Evolutionary conservation across 2,329 filamentous ascomycete species (phyloP).

Genomic region (Colletotrichum destructivum): DNA sequence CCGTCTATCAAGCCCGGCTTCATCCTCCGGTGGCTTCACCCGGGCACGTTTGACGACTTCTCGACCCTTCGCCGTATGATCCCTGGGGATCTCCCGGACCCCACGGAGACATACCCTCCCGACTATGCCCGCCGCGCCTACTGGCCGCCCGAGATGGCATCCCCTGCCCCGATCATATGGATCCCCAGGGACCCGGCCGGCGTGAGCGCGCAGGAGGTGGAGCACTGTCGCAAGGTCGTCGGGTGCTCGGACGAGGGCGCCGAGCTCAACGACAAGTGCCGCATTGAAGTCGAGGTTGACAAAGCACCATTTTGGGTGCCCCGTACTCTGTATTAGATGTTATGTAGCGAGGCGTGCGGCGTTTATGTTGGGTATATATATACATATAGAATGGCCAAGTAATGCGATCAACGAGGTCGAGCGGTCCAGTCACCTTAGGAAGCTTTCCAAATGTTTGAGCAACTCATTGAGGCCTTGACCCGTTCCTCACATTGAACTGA

Average conservation of each 20-base stretch:
- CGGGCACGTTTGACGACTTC: slow-evolving; percentile 84
- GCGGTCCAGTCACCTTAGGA: neutral
- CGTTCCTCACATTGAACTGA: neutral
- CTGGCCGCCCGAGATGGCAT: slow-evolving; percentile 77
- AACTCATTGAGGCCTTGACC: neutral
- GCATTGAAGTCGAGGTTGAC: slow-evolving; percentile 34
- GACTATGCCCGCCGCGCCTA: slow-evolving; percentile 77
- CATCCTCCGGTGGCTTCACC: slow-evolving; percentile 80
- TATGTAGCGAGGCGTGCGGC: slow-evolving; percentile 7
- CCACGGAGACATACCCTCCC: slow-evolving; percentile 61
- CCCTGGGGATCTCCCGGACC: slow-evolving; percentile 46
- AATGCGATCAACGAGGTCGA: neutral
- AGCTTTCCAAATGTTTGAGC: too few relatives aligned
- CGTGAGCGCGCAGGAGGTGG: slow-evolving; percentile 79
- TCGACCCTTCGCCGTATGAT: slow-evolving; percentile 52
- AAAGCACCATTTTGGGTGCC: slow-evolving; percentile 43
- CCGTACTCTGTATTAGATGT: slow-evolving; percentile 31
- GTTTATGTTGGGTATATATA: neutral
- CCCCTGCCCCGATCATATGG: slow-evolving; percentile 78
- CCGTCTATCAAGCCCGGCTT: slow-evolving; percentile 60
- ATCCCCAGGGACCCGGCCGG: slow-evolving; percentile 80
- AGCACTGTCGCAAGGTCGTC: slow-evolving; percentile 71
- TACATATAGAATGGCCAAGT: neutral
- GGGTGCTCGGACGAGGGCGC: slow-evolving; percentile 82
- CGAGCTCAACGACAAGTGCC: slow-evolving; percentile 74